Percentiles rank a stretch among this genome's conserved stretches.
phyloP scores from a whole-genome alignment of 1,284 basidiomycete species.

The Ceratobasidium sp. region DNA sequence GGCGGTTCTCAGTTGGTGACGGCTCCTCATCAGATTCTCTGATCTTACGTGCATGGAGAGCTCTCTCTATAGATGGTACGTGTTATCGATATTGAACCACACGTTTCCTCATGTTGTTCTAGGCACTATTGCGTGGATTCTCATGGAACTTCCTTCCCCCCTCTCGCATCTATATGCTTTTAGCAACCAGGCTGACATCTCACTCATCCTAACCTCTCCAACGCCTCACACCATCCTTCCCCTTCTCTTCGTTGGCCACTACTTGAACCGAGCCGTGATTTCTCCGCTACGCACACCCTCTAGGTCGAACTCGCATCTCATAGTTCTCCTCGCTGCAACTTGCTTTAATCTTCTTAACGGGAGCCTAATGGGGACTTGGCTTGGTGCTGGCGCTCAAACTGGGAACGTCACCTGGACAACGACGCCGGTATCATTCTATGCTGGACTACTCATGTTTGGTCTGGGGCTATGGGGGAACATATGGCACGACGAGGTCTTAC shows the following conservation, averaged over 20 bases:
- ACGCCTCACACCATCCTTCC: slow-evolving; percentile 69
- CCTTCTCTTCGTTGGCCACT: slow-evolving; percentile 79
- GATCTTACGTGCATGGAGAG: slow-evolving; percentile 35
- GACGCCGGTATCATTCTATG: slow-evolving; percentile 64
- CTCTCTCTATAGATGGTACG: slow-evolving; percentile 62
- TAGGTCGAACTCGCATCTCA: slow-evolving; percentile 80
- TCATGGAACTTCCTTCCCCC: slow-evolving; percentile 88
- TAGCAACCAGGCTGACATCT: slow-evolving; percentile 55
- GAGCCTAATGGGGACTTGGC: slow-evolving; percentile 75
- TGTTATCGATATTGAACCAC: slow-evolving; percentile 55
- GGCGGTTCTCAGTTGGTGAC: slow-evolving; percentile 67
- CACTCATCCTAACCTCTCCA: slow-evolving; percentile 53
- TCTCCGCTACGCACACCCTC: slow-evolving; percentile 86
- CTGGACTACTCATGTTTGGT: slow-evolving; percentile 75
- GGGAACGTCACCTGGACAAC: slow-evolving; percentile 45
- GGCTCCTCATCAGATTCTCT: not conserved
- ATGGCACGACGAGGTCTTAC: slow-evolving; percentile 82
- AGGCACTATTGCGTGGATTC: slow-evolving; percentile 76
- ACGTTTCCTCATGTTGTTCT: slow-evolving; percentile 47
- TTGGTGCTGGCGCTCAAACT: slow-evolving; percentile 59
- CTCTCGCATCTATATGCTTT: slow-evolving; percentile 68
- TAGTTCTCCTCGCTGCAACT: slow-evolving; percentile 70
- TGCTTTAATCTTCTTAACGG: slow-evolving; percentile 83
- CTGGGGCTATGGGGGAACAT: slow-evolving; percentile 83
- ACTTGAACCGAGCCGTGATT: slow-evolving; percentile 84